These are phyloP conservation scores for Saitozyma podzolica DNA, from an alignment of 768 basidiomycete species.

Conservation along the genomic window DNA sequence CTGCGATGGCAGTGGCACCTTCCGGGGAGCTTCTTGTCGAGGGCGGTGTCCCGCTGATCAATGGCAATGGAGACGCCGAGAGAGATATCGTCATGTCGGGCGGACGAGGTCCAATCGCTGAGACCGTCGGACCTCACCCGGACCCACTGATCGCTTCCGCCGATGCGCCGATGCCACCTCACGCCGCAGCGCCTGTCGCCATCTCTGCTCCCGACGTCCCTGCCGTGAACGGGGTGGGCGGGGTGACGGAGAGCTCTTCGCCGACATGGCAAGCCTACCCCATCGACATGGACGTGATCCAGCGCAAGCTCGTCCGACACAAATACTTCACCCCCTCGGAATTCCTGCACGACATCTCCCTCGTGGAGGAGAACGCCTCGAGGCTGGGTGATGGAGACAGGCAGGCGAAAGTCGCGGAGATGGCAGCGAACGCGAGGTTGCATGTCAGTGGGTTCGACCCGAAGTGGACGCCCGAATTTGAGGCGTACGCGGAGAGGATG, in stretches of 20 bases:
- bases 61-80: no score
- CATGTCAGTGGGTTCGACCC: slow-evolving; percentile 51
- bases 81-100: no score
- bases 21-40: slow-evolving; percentile 31
- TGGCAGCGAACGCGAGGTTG: slow-evolving; percentile 76
- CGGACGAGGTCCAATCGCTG: no score
- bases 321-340: slow-evolving; percentile 83
- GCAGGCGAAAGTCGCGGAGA: slow-evolving; percentile 76
- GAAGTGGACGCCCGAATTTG: slow-evolving; percentile 76
- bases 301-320: slow-evolving; percentile 75
- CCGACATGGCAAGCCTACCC: slow-evolving; percentile 58
- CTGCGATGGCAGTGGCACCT: slow-evolving; percentile 27
- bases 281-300: slow-evolving; percentile 91
- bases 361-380: slow-evolving; percentile 60
- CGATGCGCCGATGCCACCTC: neutral
- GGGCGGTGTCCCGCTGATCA: neutral
- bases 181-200: neutral
- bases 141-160: no score
- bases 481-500: slow-evolving; percentile 74
- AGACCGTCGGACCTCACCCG: no score
- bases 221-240: neutral
- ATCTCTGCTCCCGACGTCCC: slow-evolving; percentile 23
- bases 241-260: slow-evolving; percentile 27
- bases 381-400: slow-evolving; percentile 71
- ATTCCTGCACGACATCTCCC: slow-evolving; percentile 67